Evolutionary conservation across 148 eudicot species (phyloP).

Genomic region (Gaultheria prostrata): DNA sequence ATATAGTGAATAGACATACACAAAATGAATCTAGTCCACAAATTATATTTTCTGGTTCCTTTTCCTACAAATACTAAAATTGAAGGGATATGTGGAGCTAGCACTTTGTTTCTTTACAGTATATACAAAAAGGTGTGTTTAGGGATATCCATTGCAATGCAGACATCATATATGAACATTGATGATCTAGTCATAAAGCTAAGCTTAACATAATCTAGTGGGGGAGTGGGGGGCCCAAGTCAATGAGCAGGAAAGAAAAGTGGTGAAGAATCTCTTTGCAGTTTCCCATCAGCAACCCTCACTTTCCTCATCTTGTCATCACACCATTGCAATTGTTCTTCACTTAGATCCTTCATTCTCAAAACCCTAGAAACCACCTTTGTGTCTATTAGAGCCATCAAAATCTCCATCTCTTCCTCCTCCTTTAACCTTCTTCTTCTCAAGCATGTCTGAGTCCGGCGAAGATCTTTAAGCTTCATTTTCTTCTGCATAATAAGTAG

Average conservation of each 20-base stretch:
- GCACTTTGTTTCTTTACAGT: slow-evolving; percentile 14
- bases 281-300: slow-evolving; percentile 53
- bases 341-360: slow-evolving; percentile 63
- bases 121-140: slow-evolving; percentile 16
- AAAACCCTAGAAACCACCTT: slow-evolving; percentile 84
- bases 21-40: background rate
- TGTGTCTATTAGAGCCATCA: slow-evolving; percentile 79
- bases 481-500: slow-evolving; percentile 54
- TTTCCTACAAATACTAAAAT: background rate
- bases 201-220: slow-evolving; percentile 9
- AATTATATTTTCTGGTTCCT: background rate
- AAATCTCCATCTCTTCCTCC: slow-evolving; percentile 65
- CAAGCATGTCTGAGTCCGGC: slow-evolving; percentile 39
- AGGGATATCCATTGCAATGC: slow-evolving; percentile 44
- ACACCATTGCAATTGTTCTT: slow-evolving; percentile 87
- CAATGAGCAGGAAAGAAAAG: slow-evolving; percentile 89
- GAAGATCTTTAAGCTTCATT: slow-evolving; percentile 64
- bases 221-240: slow-evolving; percentile 16
- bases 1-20: background rate
- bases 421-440: slow-evolving; percentile 42
- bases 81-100: background rate
- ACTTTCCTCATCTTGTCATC: slow-evolving; percentile 82
- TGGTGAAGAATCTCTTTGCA: slow-evolving; percentile 83
- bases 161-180: slow-evolving; percentile 13
- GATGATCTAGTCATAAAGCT: slow-evolving; percentile 48